Evolutionary conservation across 2,329 filamentous ascomycete species (phyloP), one percentile per base, ranked within the genome.

Genomic region (Xylariaceae sp.): DNA sequence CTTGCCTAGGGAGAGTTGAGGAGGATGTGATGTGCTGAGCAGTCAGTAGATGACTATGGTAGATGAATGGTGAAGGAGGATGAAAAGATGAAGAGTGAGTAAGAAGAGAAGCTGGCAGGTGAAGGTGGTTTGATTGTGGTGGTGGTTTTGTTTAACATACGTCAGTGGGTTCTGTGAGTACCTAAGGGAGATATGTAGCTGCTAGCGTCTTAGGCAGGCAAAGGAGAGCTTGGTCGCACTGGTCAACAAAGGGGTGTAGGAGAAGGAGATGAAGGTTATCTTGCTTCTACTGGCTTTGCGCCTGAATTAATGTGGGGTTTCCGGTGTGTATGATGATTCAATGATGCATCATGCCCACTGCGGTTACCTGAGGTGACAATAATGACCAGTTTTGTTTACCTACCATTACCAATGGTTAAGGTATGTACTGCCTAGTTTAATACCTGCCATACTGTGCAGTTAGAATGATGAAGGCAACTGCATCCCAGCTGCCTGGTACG

Each of bases 331-430:
- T 48, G 56, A 56, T 53, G 59, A 64, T 56, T 56, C 50, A 58
- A 53, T 62, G 67, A 67, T 68, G 61, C 55, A 69, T 68, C 67
- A 69, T 66, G 66, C 68, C n/a, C 67, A 68, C 66, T 62, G 33
- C 18, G 26, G 42, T 30, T 37, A 33, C 7, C 50, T 60, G 53
- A 54, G 7, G 30, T 39, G 41, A 41, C 39, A 44, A 50, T 55
- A 42, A 46, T 51, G 48, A 36, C n/a, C n/a, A n/a, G n/a, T n/a
- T n/a, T n/a, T n/a, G n/a, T n/a, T n/a, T n/a, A n/a, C n/a, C n/a
- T n/a, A n/a, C n/a, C n/a, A n/a, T n/a, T n/a, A n/a, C n/a, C n/a
- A n/a, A n/a, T n/a, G n/a, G n/a, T n/a, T n/a, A n/a, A n/a, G n/a
- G n/a, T n/a, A n/a, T n/a, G n/a, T n/a, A n/a, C n/a, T n/a, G n/a